A percentile compares a stretch with the other conserved stretches of the same genome.
These are phyloP conservation scores for Pythium rishiriense DNA, from an alignment of 352 stramenopile species.

Conservation along the genomic window DNA sequence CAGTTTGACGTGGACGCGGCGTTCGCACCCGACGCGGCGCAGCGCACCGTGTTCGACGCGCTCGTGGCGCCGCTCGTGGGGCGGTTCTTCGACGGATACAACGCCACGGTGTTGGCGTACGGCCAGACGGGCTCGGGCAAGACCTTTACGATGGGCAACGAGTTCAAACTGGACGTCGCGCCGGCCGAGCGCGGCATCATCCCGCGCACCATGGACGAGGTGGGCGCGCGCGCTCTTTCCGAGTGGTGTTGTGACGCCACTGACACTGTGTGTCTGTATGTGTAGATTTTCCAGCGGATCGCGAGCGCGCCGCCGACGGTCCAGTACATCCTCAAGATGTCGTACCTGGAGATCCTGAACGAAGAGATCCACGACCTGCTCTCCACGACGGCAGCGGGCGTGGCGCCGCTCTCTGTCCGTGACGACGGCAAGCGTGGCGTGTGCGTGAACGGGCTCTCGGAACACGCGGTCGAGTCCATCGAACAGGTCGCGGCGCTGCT, in stretches of 20 bases:
- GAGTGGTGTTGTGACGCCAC: background rate
- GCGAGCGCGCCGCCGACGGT: constrained; percentile 17
- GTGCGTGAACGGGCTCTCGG: constrained; percentile 80
- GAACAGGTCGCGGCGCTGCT: constrained; percentile 50
- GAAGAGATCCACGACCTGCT: constrained; percentile 97
- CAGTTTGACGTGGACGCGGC: constrained; percentile 84
- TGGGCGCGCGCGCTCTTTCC: constrained; percentile 17
- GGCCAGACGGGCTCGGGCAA: constrained; percentile 92
- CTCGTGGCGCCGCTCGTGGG: constrained; percentile 67
- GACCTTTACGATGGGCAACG: constrained; percentile 94
- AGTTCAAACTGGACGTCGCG: constrained; percentile 44
- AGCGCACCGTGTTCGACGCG: constrained; percentile 55
- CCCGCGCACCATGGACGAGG: constrained; percentile 71
- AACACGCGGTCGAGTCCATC: constrained; percentile 66
- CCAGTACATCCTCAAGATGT: constrained; percentile 58
- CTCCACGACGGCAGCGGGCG: constrained; percentile 12
- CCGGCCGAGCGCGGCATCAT: constrained; percentile 68
- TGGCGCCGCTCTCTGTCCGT: constrained; percentile 63
- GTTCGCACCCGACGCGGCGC: constrained; percentile 39
- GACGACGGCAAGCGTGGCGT: constrained; percentile 91
- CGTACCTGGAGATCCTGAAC: constrained; percentile 95
- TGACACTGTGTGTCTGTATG: background rate
- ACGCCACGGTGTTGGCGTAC: constrained; percentile 95
- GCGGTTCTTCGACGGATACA: constrained; percentile 93
- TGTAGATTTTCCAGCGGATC: constrained; percentile 55